Base-by-base conservation (phyloP, 306 rosid genomes). In the Gastrolobium bilobum region DNA sequence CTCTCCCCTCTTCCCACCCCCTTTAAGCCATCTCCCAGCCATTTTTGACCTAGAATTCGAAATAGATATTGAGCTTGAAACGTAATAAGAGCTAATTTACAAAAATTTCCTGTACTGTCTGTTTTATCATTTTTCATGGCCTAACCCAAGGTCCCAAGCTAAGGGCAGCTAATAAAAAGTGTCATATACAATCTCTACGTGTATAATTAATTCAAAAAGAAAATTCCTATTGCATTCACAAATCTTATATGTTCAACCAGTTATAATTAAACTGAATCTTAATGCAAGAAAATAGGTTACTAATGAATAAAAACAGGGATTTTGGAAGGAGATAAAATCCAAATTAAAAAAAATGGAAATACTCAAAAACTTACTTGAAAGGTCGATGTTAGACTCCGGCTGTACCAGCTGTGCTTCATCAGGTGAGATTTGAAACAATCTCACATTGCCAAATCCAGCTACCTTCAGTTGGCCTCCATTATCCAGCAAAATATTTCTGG, bases 401-500 rank as follows among this genome's bases (percentile, higher is more conserved):
- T 85, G 93, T 6, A 66, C 90, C 47, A 96, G 84, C 83, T 75
- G 87, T 76, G 92, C 96, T 83, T 81, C 84, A 81, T 88, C 94
- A 71, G 91, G 85, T 73, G 99, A 86, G 52, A 91, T 77, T 54
- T 81, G 86, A 2, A 92, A 91, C 82, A 93, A 79, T 56, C 88
- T 84, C 73, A 86, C 83, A 83, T 84, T 82, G 66, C 99, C 99
- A 76, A 96, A 96, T 80, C 99, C 99, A 74, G 96, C 88, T 64
- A 96, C 84, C 88, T 96, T 96, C 88, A 90, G 69, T 62, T 91
- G 97, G 66, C 97, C 97, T 83, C 99, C 99, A 90, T 71, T 91
- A 87, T 96, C 97, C 89, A 93, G 96, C 96, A 96, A 96, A 90
- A 96, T 89, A 89, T 96, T 96, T 93, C 99, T 96, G 97, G 97